phyloP scores from a whole-genome alignment of 768 basidiomycete species.

The Tricholoma bakamatsutake region DNA sequence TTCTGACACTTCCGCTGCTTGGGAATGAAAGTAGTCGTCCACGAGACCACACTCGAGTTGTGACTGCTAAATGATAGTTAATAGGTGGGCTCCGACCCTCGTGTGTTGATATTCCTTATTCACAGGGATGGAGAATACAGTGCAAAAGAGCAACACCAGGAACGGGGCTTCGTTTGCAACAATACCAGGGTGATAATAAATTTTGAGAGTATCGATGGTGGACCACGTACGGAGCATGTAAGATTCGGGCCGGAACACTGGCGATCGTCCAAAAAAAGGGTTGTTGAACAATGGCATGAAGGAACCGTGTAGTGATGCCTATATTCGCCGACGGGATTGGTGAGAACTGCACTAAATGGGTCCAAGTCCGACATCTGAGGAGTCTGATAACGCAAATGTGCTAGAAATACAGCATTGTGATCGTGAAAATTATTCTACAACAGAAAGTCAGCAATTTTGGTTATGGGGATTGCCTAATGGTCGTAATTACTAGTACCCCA shows the following conservation, averaged over 20 bases:
- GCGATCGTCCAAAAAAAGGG: background rate
- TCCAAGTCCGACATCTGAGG: background rate
- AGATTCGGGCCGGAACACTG: background rate
- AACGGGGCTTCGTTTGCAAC: background rate
- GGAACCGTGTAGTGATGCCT: background rate
- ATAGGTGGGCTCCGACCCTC: no score
- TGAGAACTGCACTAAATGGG: background rate
- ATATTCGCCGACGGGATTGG: background rate
- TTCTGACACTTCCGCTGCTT: no score
- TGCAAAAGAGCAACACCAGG: background rate
- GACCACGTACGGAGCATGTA: conserved; percentile 1
- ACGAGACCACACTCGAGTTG: no score
- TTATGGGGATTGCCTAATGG: conserved; percentile 3
- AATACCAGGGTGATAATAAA: background rate
- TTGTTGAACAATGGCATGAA: background rate
- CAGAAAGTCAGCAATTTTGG: conserved; percentile 1
- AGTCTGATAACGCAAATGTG: background rate
- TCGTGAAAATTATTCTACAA: conserved; percentile 7
- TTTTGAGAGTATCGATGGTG: background rate
- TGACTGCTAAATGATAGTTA: no score
- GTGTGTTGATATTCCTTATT: no score
- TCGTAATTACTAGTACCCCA: background rate
- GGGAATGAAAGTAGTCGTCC: no score
- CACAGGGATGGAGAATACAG: no score
- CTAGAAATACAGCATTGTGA: conserved; percentile 8